Evolutionary conservation across 306 rosid genomes (phyloP).

Genomic region (Ceratonia siliqua): DNA sequence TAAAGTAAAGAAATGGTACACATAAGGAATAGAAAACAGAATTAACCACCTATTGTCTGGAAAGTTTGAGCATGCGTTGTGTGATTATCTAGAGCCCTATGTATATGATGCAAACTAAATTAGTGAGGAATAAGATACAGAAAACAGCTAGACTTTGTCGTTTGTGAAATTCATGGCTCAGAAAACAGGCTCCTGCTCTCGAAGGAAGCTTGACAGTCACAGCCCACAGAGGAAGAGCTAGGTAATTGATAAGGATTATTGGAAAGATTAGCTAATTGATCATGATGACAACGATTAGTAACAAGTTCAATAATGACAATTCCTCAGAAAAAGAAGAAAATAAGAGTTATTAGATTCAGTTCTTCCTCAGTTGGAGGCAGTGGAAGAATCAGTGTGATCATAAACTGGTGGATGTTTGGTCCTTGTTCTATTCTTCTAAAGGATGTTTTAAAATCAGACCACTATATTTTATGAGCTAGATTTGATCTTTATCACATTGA

Average conservation of each 20-base stretch:
- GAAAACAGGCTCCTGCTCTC: conserved; percentile 27
- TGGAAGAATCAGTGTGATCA: conserved; percentile 5
- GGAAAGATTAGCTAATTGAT: conserved; percentile 5
- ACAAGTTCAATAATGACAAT: conserved; percentile 13
- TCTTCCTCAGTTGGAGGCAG: background rate
- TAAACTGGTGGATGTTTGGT: background rate
- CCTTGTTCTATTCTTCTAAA: conserved; percentile 7
- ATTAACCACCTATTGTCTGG: background rate
- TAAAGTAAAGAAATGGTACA: conserved; percentile 9
- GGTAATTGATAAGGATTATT: background rate
- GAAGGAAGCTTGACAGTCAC: conserved; percentile 26
- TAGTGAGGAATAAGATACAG: background rate
- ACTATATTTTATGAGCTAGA: background rate
- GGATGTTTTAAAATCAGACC: background rate
- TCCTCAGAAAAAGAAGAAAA: background rate
- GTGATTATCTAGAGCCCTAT: background rate
- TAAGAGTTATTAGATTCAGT: background rate
- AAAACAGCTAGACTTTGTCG: background rate
- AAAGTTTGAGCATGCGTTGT: conserved; percentile 3
- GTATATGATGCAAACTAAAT: background rate
- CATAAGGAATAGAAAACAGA: conserved; percentile 14
- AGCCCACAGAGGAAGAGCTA: conserved; percentile 12
- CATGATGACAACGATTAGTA: conserved; percentile 6
- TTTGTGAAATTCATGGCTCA: conserved; percentile 18
- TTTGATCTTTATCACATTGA: background rate